Conservation (phyloP, 202 grass and related monocot species). For the Sporobolus alterniflorus region DNA sequence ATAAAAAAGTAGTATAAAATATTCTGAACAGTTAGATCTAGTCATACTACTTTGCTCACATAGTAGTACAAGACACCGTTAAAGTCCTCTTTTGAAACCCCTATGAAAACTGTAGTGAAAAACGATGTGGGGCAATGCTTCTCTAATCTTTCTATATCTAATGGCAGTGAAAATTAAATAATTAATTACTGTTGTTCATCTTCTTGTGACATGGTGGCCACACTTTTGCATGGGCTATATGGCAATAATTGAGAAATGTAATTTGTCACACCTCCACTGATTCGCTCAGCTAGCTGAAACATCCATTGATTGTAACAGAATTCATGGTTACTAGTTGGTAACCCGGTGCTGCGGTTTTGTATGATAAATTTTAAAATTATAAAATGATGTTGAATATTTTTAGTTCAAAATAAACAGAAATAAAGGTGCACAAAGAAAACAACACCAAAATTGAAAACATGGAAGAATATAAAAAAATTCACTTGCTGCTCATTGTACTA, state of each 20-base stretch:
- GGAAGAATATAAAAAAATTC: too few species aligned
- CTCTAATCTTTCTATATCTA: background rate
- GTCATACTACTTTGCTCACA: too few species aligned
- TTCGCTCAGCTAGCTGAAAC: slow-evolving; percentile 12
- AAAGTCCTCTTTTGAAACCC: background rate
- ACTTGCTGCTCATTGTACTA: too few species aligned
- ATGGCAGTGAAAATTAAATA: background rate
- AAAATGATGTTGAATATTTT: too few species aligned
- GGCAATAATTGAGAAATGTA: background rate
- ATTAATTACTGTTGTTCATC: background rate
- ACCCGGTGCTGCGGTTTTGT: too few species aligned
- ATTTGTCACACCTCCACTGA: background rate
- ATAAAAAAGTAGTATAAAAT: too few species aligned
- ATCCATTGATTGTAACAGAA: background rate
- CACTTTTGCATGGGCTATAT: background rate
- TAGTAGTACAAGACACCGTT: too few species aligned
- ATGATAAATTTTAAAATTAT: too few species aligned
- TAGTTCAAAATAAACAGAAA: too few species aligned
- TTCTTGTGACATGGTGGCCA: background rate
- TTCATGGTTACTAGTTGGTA: slow-evolving; percentile 3
- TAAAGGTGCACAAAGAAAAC: too few species aligned
- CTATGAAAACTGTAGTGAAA: background rate
- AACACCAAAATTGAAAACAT: too few species aligned
- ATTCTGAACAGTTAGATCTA: too few species aligned
- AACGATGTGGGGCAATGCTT: background rate